Percentiles rank a stretch among this genome's conserved stretches.
phyloP scores from a whole-genome alignment of 257 asterid species.

The Solanum pinnatisectum region DNA sequence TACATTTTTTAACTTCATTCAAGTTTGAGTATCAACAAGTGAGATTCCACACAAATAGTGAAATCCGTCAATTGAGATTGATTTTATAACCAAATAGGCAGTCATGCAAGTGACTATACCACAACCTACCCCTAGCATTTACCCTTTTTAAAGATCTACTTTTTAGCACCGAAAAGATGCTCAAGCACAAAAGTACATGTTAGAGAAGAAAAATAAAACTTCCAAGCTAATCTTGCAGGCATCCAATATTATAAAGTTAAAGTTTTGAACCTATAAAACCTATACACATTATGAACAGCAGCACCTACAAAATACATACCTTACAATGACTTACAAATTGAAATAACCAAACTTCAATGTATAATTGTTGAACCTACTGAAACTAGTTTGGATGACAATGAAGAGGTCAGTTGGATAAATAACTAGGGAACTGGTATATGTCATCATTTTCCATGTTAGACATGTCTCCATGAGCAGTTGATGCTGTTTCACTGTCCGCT shows the following conservation, averaged over 20 bases:
- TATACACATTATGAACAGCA: background rate
- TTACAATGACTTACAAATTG: background rate
- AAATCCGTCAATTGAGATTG: background rate
- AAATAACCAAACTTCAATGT: background rate
- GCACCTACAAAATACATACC: background rate
- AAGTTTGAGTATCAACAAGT: background rate
- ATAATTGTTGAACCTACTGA: background rate
- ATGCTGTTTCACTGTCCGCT: constrained; percentile 23
- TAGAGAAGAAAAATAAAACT: background rate
- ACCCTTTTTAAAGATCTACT: background rate
- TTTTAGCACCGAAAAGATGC: background rate
- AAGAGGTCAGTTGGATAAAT: background rate
- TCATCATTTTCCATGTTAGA: constrained; percentile 33
- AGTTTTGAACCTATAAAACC: background rate
- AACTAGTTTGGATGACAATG: background rate
- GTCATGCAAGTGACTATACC: background rate
- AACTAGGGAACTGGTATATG: constrained; percentile 17
- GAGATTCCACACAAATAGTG: background rate
- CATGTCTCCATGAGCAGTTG: constrained; percentile 6
- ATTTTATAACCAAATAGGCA: background rate
- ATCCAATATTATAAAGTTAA: background rate
- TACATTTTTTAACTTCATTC: background rate
- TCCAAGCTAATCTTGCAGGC: background rate
- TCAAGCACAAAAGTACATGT: background rate
- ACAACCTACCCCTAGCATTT: background rate